Base-by-base conservation (phyloP, 257 asterid species). In the Ocimum tenuiflorum region DNA sequence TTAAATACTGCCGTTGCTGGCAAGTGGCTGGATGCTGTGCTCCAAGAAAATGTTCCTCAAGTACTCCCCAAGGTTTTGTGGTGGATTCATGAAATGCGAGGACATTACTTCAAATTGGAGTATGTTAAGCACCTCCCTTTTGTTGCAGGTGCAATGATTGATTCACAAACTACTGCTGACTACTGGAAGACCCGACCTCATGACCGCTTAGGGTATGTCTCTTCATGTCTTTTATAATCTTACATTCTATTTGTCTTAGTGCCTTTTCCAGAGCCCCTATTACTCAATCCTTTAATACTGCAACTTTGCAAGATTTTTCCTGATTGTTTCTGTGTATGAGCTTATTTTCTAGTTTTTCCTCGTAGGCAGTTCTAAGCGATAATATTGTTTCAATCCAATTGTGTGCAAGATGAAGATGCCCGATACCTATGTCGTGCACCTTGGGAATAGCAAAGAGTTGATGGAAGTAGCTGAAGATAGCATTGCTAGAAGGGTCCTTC, bases 71-170 rank as follows among this genome's bases (percentile, higher is more conserved):
- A 92, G 91, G 86, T 92, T 75, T 89, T 92, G 81, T 92, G 98
- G 98, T 92, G 98, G 97, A 92, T 92, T 76, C 98, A 92, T 84
- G 98, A 92, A 83, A 92, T 92, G 98, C 83, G 98, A 60, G 98
- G 97, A 78, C 97, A 92, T 83, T 92, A 92, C 84, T 92, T 91
- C 81, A 92, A 83, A 71, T 82, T 85, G 91, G 95, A 89, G 80
- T 89, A 84, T 80, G 97, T 92, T 49, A 92, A 84, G 91, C 98
- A 89, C 86, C 97, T 92, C 80, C 98, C 98, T 67, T 86, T 80
- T 80, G 98, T 92, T 85, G 91, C 97, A 75, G 98, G 98, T 80
- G 96, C 91, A 50, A 92, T 92, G 97, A 92, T 92, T 75, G 98
- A 92, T 81, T 92, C 98, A 33, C 91, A 86, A 54, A 80, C 82